Evolutionary conservation across 2,329 filamentous ascomycete species (phyloP).

Genomic region (Verticillium nonalfalfae): DNA sequence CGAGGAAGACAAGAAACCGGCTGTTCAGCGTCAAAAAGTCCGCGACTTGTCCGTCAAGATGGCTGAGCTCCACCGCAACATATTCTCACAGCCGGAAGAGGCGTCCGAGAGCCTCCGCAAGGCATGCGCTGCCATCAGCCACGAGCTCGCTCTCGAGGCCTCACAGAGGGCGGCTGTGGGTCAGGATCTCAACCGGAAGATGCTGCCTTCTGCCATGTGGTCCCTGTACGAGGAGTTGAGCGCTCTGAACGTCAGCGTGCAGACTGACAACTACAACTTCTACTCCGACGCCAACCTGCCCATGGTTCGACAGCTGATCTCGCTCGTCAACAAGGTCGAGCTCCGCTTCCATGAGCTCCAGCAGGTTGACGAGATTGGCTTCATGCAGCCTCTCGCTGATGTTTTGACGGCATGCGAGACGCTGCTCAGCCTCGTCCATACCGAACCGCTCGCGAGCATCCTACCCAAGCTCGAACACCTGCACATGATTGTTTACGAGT

Average conservation of each 20-base stretch:
- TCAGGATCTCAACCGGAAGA: slow-evolving; percentile 36
- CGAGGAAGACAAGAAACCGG: slow-evolving; percentile 19
- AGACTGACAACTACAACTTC: slow-evolving; percentile 66
- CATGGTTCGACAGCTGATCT: slow-evolving; percentile 69
- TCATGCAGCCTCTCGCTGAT: slow-evolving; percentile 73
- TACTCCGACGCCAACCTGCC: slow-evolving; percentile 74
- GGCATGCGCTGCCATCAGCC: slow-evolving; percentile 36
- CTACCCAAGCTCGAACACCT: slow-evolving; percentile 84
- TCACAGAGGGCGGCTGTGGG: slow-evolving; percentile 16
- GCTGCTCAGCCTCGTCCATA: slow-evolving; percentile 67
- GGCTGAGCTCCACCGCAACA: slow-evolving; percentile 50
- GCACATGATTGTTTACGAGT: slow-evolving; percentile 80
- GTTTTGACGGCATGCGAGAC: slow-evolving; percentile 70
- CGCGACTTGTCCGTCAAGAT: slow-evolving; percentile 55
- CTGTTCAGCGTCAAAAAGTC: slow-evolving; percentile 30
- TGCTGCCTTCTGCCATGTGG: slow-evolving; percentile 63
- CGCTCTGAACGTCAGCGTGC: slow-evolving; percentile 25
- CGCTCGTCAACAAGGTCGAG: slow-evolving; percentile 62
- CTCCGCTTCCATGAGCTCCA: slow-evolving; percentile 67
- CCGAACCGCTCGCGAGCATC: slow-evolving; percentile 79
- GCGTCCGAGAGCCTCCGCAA: slow-evolving; percentile 34
- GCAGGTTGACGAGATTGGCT: slow-evolving; percentile 56
- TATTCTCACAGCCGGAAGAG: slow-evolving; percentile 39
- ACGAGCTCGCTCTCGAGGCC: slow-evolving; percentile 23
- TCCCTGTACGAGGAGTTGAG: slow-evolving; percentile 56